Conservation (phyloP, 352 stramenopile genomes). For the Phytophthora pistaciae region DNA sequence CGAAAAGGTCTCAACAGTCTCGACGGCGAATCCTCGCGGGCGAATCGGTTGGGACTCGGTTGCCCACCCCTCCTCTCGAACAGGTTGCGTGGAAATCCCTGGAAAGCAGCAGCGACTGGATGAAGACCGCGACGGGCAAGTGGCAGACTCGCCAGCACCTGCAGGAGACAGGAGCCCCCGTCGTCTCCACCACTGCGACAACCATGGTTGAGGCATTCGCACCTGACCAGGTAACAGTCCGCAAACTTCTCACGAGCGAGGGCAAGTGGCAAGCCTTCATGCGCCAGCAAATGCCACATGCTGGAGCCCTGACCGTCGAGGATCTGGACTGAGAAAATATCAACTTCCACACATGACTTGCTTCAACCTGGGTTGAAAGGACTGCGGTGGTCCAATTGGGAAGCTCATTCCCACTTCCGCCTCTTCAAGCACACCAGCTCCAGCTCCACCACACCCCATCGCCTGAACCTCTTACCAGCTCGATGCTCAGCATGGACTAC, state of each 20-base stretch:
- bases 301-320: constrained; percentile 31
- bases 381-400: not conserved
- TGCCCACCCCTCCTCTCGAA: constrained; percentile 11
- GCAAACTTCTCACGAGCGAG: constrained; percentile 44
- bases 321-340: constrained; percentile 28
- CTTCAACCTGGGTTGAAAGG: constrained; percentile 25
- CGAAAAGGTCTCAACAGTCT: constrained; percentile 4
- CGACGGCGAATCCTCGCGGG: not conserved
- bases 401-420: constrained; percentile 22
- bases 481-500: constrained; percentile 1
- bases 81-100: constrained; percentile 4
- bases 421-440: constrained; percentile 15
- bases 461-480: too few relatives aligned
- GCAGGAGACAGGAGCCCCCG: not conserved
- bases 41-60: constrained; percentile 12
- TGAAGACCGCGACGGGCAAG: constrained; percentile 30
- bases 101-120: constrained; percentile 22
- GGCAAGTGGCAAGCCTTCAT: constrained; percentile 41
- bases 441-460: too few relatives aligned
- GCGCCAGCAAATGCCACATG: constrained; percentile 13
- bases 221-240: constrained; percentile 19
- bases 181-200: constrained; percentile 2
- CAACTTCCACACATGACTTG: not conserved
- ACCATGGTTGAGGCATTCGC: constrained; percentile 22
- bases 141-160: constrained; percentile 30